phyloP scores from a whole-genome alignment of 1,284 basidiomycete species.

The Acaromyces ingoldii region DNA sequence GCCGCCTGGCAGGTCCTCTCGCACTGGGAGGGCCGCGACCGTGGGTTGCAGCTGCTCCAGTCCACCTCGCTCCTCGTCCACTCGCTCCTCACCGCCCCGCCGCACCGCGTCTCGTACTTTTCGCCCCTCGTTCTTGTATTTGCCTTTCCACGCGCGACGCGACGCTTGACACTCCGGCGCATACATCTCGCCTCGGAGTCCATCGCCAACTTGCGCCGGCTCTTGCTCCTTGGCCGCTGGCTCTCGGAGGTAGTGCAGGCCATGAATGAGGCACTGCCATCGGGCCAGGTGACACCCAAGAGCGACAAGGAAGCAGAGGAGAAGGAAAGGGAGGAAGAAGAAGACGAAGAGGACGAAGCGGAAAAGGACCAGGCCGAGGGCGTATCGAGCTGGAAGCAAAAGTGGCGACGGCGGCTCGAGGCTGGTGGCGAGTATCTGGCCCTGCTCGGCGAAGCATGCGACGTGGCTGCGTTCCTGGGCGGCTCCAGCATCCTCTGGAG shows the following conservation, averaged over 20 bases:
- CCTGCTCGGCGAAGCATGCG: slow-evolving; percentile 3
- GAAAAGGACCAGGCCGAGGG: neutral
- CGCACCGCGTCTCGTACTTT: no score
- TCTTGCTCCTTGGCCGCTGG: neutral
- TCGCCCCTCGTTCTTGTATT: no score
- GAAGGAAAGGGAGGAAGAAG: neutral
- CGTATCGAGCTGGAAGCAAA: neutral
- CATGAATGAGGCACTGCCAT: neutral
- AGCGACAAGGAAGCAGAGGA: no score
- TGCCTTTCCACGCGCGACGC: no score
- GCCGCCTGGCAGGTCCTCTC: no score
- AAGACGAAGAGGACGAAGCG: neutral
- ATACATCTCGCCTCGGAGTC: neutral
- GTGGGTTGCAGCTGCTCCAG: slow-evolving; percentile 1
- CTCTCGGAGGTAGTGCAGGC: neutral
- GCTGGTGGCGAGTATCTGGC: neutral
- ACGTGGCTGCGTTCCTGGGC: slow-evolving; percentile 8
- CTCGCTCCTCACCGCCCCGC: no score
- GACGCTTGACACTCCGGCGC: neutral
- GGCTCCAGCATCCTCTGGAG: slow-evolving; percentile 9
- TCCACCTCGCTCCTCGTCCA: neutral
- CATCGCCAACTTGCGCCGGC: neutral
- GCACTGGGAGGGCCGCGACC: no score
- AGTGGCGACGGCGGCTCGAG: neutral
- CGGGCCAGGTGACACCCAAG: no score